Conservation (phyloP, 75 land plant species). For the Picea glauca region DNA sequence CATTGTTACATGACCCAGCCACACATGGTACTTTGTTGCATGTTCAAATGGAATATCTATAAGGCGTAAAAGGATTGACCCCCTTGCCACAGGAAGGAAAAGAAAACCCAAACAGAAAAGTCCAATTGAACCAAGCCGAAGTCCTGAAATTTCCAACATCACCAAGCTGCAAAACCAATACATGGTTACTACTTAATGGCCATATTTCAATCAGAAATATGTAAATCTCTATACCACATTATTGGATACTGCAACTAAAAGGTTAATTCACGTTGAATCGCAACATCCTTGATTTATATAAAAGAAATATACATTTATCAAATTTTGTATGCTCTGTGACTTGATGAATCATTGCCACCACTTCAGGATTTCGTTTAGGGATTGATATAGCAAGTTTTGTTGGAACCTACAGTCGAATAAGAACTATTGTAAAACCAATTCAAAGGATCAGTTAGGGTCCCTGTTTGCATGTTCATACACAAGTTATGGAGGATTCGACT, state of each 20-base stretch:
- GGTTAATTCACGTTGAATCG: background rate
- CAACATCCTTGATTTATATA: background rate
- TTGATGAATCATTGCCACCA: constrained; percentile 42
- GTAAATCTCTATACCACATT: background rate
- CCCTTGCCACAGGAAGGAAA: constrained; percentile 83
- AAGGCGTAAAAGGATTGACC: constrained; percentile 80
- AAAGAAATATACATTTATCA: background rate
- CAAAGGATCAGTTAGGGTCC: background rate
- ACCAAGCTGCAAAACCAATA: constrained; percentile 29
- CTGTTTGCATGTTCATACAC: background rate
- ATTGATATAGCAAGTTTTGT: constrained; percentile 70
- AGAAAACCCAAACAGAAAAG: constrained; percentile 60
- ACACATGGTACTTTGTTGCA: constrained; percentile 84
- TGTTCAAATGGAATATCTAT: constrained; percentile 91
- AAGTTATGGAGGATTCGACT: no score
- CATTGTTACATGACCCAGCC: constrained; percentile 93
- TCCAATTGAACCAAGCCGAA: constrained; percentile 54
- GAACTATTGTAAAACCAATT: background rate
- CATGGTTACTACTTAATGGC: background rate
- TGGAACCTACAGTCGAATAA: constrained; percentile 47
- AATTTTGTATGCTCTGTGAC: background rate
- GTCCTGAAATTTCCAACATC: constrained; percentile 40
- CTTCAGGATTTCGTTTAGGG: constrained; percentile 85
- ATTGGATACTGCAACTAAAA: background rate
- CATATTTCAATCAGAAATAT: background rate